These are phyloP conservation scores for Boechera divaricarpa DNA, from an alignment of 345 rosid genomes.

Conservation along the genomic window DNA sequence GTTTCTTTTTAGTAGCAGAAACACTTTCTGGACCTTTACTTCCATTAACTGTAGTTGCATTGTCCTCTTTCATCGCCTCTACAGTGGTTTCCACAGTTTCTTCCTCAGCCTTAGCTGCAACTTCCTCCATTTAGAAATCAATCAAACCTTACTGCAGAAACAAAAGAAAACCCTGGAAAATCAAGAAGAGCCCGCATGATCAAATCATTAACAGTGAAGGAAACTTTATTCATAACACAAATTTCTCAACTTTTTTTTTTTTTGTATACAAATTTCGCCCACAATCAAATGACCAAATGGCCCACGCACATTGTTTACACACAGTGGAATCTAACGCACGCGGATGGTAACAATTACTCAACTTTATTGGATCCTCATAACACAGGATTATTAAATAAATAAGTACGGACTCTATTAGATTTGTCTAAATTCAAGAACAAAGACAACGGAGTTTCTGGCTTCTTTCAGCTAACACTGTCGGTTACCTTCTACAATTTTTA, in stretches of 20 bases:
- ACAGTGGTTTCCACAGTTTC: conserved; percentile 43
- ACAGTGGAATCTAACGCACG: conserved; percentile 7
- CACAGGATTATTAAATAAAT: background rate
- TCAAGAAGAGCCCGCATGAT: conserved; percentile 16
- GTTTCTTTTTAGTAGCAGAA: conserved; percentile 61
- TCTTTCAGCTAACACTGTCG: conserved; percentile 37
- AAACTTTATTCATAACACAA: conserved; percentile 3
- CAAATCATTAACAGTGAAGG: conserved; percentile 1
- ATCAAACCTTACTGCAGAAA: conserved; percentile 31
- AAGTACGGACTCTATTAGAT: conserved; percentile 20
- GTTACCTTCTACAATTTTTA: conserved; percentile 34
- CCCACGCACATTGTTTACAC: conserved; percentile 4
- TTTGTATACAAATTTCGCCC: too few relatives aligned
- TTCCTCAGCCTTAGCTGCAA: conserved; percentile 48
- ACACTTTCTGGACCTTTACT: conserved; percentile 48
- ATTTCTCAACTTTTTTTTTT: background rate
- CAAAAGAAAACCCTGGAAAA: conserved; percentile 39
- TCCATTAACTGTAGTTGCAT: conserved; percentile 50
- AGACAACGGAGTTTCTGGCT: conserved; percentile 26
- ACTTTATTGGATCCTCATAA: background rate
- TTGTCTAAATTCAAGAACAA: conserved; percentile 21
- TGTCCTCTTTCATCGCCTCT: conserved; percentile 47
- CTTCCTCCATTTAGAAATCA: conserved; percentile 63
- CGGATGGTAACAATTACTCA: background rate
- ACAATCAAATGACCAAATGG: background rate